phyloP scores from a whole-genome alignment of 176 grass and related monocot genomes.

The Coix lacrymajobi region DNA sequence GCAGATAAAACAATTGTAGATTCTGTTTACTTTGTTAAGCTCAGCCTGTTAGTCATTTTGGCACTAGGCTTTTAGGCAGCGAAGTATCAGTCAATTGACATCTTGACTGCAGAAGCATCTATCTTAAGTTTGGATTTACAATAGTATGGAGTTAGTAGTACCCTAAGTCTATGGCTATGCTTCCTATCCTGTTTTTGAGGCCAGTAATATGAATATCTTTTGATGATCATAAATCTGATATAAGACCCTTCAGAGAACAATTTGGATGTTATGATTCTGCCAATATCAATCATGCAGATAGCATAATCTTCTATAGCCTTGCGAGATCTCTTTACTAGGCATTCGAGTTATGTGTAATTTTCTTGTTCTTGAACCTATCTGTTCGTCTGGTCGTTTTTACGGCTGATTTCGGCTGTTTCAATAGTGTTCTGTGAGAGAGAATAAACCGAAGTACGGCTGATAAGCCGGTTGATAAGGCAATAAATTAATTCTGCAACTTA shows the following conservation, averaged over 20 bases:
- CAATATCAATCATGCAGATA: neutral
- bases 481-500: neutral
- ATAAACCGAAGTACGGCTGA: no score
- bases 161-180: neutral
- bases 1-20: neutral
- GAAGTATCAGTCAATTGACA: neutral
- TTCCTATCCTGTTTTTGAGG: neutral
- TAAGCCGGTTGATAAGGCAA: no score
- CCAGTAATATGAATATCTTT: neutral
- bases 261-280: neutral
- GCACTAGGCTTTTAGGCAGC: neutral
- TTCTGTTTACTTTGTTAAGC: neutral
- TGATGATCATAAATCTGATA: neutral
- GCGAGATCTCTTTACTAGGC: neutral
- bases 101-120: neutral
- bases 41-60: neutral
- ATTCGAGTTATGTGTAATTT: neutral
- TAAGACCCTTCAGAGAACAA: neutral
- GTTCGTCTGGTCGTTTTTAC: no score
- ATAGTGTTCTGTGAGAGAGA: no score
- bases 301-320: neutral
- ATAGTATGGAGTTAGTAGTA: neutral
- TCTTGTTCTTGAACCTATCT: neutral
- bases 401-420: no score
- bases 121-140: slow-evolving; percentile 2